Base-by-base conservation (phyloP, 2,329 filamentous ascomycete genomes). In the Pseudocercospora crystallina region DNA sequence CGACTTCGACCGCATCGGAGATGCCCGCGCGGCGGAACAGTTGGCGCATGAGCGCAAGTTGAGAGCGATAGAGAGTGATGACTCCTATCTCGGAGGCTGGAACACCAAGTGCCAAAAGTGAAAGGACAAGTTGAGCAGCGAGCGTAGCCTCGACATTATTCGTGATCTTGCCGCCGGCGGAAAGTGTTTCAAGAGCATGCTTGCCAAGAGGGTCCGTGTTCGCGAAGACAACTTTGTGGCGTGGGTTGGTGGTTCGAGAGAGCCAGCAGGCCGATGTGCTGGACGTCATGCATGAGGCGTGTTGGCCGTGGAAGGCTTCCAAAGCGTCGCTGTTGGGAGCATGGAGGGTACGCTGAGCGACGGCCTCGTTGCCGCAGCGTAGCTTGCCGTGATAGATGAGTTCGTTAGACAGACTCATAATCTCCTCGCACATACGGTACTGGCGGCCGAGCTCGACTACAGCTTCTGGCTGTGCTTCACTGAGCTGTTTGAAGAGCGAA, bases 401-500 rank as follows among this genome's bases (percentile, higher is more conserved):
- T 1, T 82, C 87, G 69, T 96, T 99, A 56, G 90, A 95, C 11
- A 99, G 80, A 2, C 86, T 80, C 92, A 97, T 97, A 54, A 99
- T 88, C 55, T 99, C 94, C 60, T 94, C 88, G 63, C 90, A 96
- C 94, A 99, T 99, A 54, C 94, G 89, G 67, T 99, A 99, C 68
- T 99, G 94, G 64, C 96, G 90, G 63, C 94, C 90, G 1, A 99
- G 80, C 57, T 88, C 95, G 55, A 95, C 89, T 2, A 99, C 91
- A 1, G 90, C 90, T 40, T 83, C 76, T 0, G 94, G 91, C 57
- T 97, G 91, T 0, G 82, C 80, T 64, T 97, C 94, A 1, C 90
- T 96, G 10, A 99, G 80, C 3, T 94, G 79, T 68, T 95, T 95
- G 79, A 99, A 99, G 44, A 99, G 77, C 67, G 89, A 95, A 39